Evolutionary conservation across 495 filamentous ascomycete species (phyloP), one percentile per base, ranked within the genome.

Genomic region (Evernia prunastri): DNA sequence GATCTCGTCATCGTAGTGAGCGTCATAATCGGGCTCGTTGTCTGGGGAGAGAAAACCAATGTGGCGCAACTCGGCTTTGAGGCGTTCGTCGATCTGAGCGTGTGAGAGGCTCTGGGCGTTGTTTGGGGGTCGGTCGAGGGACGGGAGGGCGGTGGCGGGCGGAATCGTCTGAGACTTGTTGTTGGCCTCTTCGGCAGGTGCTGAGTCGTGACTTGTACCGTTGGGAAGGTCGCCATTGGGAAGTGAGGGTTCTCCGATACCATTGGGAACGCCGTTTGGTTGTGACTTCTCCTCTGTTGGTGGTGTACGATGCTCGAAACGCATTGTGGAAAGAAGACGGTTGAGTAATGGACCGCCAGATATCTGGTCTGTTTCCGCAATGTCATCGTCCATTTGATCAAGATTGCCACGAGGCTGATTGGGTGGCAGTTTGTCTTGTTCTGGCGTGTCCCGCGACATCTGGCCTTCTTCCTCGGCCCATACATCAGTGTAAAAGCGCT

Each of bases 381-480:
- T 81, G 17, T 90, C 87, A 70, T 97, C 95, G 39, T 88, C 87
- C 77, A 99, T 81, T 56, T 87, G 80, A 40, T 96, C 94, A 39
- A 94, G 89, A 62, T 72, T 89, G 37, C 94, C 94, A 15, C 90
- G 86, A 9, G 91, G 78, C 71, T 94, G 86, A 72, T 96, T 97
- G 3, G 90, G 77, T 20, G 88, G 84, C 2, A 90, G 76, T 64
- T 84, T 86, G 59, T 89, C 86, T 45, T 81, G 77, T 25, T 78
- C 77, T 5, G 79, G 73, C 13, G 79, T 81, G 65, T 92, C 89
- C 25, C 87, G 73, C 18, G 84, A 83, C 78, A 89, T 86, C 11
- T 82, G 74, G 4, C 90, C 89, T 68, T 98, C 94, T 69, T 98
- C 94, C 66, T 95, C 91, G 1, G 90, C 86, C 95, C 95, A 99